A percentile compares a stretch with the other conserved stretches of the same genome.
These are phyloP conservation scores for Skeletonema menzelii DNA, from an alignment of 108 stramenopile species.

Conservation along the genomic window DNA sequence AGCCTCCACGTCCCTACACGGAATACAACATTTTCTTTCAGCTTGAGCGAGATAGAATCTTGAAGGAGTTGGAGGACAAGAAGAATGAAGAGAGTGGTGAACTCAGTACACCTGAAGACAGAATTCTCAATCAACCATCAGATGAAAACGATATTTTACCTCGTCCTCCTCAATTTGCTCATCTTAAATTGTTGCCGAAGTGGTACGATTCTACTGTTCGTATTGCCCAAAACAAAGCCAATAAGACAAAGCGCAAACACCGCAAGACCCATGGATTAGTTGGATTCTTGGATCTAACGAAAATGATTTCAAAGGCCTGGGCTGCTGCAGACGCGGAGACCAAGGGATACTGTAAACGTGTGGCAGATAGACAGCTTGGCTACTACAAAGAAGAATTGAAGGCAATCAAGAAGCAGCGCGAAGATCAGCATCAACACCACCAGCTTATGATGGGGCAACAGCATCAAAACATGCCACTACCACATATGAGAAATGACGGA, in stretches of 20 bases:
- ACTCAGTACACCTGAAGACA: neutral
- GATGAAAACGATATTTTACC: constrained; percentile 42
- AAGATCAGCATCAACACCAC: neutral
- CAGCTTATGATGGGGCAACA: neutral
- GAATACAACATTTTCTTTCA: constrained; percentile 51
- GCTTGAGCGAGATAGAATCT: constrained; percentile 36
- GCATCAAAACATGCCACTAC: neutral
- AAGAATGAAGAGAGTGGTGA: constrained; percentile 3
- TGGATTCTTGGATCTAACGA: constrained; percentile 38
- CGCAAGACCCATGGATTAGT: constrained; percentile 46
- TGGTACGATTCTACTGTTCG: constrained; percentile 45
- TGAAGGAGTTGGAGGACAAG: constrained; percentile 30
- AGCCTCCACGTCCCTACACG: constrained; percentile 41
- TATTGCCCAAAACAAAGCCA: constrained; percentile 25
- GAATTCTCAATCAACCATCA: constrained; percentile 27
- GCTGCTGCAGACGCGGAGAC: constrained; percentile 50
- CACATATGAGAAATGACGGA: neutral
- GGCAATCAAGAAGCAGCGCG: constrained; percentile 3
- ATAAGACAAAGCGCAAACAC: constrained; percentile 36
- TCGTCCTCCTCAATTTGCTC: constrained; percentile 37
- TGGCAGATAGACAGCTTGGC: constrained; percentile 33
- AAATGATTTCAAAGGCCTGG: constrained; percentile 56
- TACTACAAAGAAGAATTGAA: constrained; percentile 38
- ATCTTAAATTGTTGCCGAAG: constrained; percentile 20
- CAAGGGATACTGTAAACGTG: constrained; percentile 56